Percentiles rank a stretch among this genome's conserved stretches.
phyloP scores from a whole-genome alignment of 208 protist species.

The Acanthamoeba healyi region DNA sequence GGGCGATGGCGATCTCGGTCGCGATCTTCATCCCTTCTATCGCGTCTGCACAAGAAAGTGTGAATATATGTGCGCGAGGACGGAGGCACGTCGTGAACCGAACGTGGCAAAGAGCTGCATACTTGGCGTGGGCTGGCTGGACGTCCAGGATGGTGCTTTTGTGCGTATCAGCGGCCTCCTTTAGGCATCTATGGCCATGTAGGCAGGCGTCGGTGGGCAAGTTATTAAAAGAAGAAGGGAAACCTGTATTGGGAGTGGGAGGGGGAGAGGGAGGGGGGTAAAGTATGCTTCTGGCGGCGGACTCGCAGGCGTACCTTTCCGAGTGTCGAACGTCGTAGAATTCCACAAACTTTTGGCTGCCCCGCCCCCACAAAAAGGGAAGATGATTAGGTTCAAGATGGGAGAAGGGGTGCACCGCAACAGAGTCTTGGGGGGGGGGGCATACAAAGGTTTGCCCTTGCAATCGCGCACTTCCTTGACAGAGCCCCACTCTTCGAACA shows the following conservation, averaged over 20 bases:
- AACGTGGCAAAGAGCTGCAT: neutral
- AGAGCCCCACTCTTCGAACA: constrained; percentile 25
- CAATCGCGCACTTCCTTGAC: constrained; percentile 39
- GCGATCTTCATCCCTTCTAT: neutral
- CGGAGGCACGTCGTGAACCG: neutral
- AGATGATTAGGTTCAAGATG: no score
- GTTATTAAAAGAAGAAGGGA: no score
- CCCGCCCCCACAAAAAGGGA: neutral
- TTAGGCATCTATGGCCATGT: neutral
- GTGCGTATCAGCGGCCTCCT: neutral
- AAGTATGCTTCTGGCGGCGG: no score
- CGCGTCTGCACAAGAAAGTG: neutral
- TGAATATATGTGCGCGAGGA: no score
- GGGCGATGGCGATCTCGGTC: neutral
- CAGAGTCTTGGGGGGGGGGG: neutral
- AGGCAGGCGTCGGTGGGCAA: no score
- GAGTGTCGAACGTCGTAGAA: constrained; percentile 1
- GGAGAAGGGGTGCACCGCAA: neutral
- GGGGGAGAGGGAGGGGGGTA: no score
- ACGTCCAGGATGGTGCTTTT: constrained; percentile 1
- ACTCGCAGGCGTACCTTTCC: neutral
- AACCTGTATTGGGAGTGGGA: no score
- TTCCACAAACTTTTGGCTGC: constrained; percentile 42
- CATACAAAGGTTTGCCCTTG: neutral
- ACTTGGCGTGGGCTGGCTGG: neutral